Evolutionary conservation across 805 yeast genomes (phyloP), one percentile per base, ranked within the genome.

Genomic region (Suhomyces vadensis): DNA sequence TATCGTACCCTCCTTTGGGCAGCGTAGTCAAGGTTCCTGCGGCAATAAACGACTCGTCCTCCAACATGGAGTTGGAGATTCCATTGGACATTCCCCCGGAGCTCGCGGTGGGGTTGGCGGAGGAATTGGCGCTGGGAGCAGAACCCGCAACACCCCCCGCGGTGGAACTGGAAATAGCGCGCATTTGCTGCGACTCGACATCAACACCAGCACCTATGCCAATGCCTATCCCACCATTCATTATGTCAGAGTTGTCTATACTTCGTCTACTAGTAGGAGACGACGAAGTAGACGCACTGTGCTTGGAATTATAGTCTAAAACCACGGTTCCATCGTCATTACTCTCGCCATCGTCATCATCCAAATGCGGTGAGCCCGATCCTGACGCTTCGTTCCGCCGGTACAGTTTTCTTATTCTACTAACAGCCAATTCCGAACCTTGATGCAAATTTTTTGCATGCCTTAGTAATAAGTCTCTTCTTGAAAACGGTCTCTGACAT

Each of bases 371-470:
- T 14, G 40, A 23, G 23, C 20, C 40, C 8, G 25, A 23, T 9
- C 23, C 22, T 7, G n/a, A 17, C 10, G 39, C 19, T 38, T 49
- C 58, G 41, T 50, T 50, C n/a, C 63, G 56, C 48, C 64, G 64
- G 46, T 60, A 60, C 62, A 60, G 66, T 52, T 69, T 70, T 36
- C 77, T 56, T 31, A 71, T 67, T 37, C 77, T 60, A 41, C 66
- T 61, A n/a, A 71, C 72, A 8, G 75, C 73, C 49, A 61, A 44
- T 50, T 71, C 77, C 43, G 66, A 61, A 10, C 77, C 77, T 45
- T 67, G 61, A 43, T 71, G 77, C 39, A 71, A 58, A 50, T 71
- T 71, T 47, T 71, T 71, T 11, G 77, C 77, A 49, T 71, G 77
- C 39, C 77, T 53, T 39, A 71, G 57, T 27, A 71, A 60, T 46